Evolutionary conservation across 2,329 filamentous ascomycete species (phyloP), one percentile per base, ranked within the genome.

Genomic region (Xylariomycetidae sp.): DNA sequence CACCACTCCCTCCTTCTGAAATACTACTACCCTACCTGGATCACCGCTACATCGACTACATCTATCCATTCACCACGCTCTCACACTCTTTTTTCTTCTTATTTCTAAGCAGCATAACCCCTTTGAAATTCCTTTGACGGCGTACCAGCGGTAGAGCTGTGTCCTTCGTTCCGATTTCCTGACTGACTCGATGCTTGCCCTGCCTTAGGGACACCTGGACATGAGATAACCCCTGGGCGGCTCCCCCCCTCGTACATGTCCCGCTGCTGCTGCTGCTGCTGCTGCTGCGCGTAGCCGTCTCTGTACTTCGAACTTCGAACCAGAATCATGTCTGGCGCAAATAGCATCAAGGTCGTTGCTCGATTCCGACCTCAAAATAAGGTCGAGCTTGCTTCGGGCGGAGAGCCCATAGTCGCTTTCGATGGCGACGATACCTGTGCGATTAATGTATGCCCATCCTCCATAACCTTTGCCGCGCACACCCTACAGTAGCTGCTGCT

Each of bases 321-420:
- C 52, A 52, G 51, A 65, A 64, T 50, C 59, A 75, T 73, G 71
- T 76, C 74, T 59, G 66, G 69, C 62, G 67, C 68, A 52, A 78
- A 80, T 58, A 80, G 71, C 56, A 82, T 84, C 71, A 82, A 77
- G 86, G 92, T 98, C 62, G 89, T 98, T 62, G 90, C 90, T 71
- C 87, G 92, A 57, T 98, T 98, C 69, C 81, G 92, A 59, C 92
- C 92, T 53, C 90, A 96, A 68, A 98, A 98, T 73, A 88, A 87
- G 69, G 67, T 92, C 63, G 92, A 98, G 71, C 74, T 94, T 58
- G 81, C 82, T 41, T 89, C 84, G 56, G 88, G 88, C 62, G 90
- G 90, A 62, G 82, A 92, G 65, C 85, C 89, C 44, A 90, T 98
- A 50, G 92, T 98, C 44, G 69, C 74, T 31, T 97, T 98, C 62